A percentile compares a stretch with the other conserved stretches of the same genome.
Conservation (phyloP, 306 rosid species). For the Prunus davidiana region DNA sequence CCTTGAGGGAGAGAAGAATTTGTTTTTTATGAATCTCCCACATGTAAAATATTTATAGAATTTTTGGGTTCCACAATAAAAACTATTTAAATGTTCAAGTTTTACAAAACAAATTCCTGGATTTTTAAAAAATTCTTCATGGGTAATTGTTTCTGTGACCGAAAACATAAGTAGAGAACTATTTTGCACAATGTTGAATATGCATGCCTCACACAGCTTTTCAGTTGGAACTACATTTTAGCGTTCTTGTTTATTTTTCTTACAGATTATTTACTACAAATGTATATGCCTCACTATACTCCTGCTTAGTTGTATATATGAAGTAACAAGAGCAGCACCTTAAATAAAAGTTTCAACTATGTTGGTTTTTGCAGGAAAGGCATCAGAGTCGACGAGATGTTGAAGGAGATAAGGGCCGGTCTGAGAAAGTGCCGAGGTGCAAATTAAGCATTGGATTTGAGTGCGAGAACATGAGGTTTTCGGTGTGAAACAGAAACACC, state of each 20-base stretch:
- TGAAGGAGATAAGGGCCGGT: conserved; percentile 76
- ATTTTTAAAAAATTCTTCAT: no score
- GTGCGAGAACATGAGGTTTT: conserved; percentile 23
- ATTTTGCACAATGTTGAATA: no score
- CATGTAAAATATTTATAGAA: no score
- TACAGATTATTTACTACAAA: not conserved
- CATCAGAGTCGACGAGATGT: conserved; percentile 54
- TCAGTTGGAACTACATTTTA: no score
- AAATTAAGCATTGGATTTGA: conserved; percentile 17
- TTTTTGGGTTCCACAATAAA: no score
- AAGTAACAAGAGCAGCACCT: not conserved
- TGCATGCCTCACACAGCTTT: no score
- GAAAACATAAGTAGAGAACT: not conserved
- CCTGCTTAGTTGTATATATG: not conserved
- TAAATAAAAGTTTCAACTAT: not conserved
- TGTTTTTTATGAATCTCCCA: no score
- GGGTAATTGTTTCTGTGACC: not conserved
- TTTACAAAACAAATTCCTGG: no score
- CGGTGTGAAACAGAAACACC: not conserved
- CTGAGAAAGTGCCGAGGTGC: conserved; percentile 61
- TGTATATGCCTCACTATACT: not conserved
- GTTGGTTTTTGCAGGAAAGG: conserved; percentile 64
- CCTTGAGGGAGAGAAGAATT: no score
- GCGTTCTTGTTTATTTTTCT: not conserved
- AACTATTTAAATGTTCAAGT: no score